phyloP scores from a whole-genome alignment of 257 asterid species.

The Solanum microdontum region DNA sequence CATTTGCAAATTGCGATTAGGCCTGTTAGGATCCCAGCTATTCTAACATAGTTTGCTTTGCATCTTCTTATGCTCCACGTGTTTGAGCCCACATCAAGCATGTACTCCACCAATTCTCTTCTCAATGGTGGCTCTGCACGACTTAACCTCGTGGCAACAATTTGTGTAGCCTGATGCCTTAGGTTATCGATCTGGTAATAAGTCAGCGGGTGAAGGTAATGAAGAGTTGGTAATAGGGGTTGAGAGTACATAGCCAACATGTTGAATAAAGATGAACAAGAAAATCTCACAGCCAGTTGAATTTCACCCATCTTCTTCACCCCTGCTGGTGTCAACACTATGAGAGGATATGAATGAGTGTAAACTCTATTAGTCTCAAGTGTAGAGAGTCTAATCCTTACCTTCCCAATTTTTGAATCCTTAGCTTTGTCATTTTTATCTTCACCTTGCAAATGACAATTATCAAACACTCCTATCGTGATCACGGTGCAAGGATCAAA shows the following conservation, averaged over 20 bases:
- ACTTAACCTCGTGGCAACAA: conserved; percentile 52
- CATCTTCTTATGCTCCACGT: conserved; percentile 78
- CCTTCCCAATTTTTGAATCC: conserved; percentile 73
- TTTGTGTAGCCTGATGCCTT: conserved; percentile 69
- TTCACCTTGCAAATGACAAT: conserved; percentile 55
- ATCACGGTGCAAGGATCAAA: conserved; percentile 83
- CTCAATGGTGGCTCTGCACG: conserved; percentile 79
- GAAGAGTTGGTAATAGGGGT: conserved; percentile 56
- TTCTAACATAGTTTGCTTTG: conserved; percentile 57
- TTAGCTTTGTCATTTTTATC: conserved; percentile 22
- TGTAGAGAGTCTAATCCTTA: conserved; percentile 58
- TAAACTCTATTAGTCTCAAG: conserved; percentile 65
- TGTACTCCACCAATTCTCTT: conserved; percentile 70
- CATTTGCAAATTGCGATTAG: conserved; percentile 22
- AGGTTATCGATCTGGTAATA: conserved; percentile 47
- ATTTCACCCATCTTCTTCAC: conserved; percentile 81
- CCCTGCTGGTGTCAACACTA: conserved; percentile 53
- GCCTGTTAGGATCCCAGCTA: conserved; percentile 33
- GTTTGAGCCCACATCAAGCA: conserved; percentile 89
- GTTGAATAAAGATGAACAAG: conserved; percentile 48
- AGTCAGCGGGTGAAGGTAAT: conserved; percentile 59
- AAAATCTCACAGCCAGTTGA: conserved; percentile 72
- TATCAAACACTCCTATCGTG: conserved; percentile 67
- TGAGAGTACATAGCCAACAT: conserved; percentile 43
- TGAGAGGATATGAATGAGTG: conserved; percentile 70